Percentiles rank a stretch among this genome's conserved stretches.
Evolutionary conservation across 208 protist species (phyloP).

Genomic region (Acanthamoeba triangularis): DNA sequence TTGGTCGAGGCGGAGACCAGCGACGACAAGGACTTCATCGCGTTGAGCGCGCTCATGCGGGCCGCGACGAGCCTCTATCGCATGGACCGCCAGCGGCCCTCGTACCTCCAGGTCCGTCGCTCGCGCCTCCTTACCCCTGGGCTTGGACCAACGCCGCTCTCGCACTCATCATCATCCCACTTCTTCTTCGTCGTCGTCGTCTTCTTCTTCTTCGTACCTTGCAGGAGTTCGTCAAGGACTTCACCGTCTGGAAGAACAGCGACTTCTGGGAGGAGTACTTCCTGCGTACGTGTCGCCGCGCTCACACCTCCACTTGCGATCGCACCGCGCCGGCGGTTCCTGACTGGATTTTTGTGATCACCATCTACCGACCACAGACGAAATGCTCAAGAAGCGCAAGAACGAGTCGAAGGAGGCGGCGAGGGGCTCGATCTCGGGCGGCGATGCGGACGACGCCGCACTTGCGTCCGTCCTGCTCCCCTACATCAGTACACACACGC

Average conservation of each 20-base stretch:
- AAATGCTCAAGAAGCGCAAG: constrained; percentile 32
- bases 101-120: constrained; percentile 32
- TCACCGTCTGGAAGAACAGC: constrained; percentile 29
- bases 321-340: no score
- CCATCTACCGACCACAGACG: background rate
- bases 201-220: background rate
- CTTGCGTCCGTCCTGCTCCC: background rate
- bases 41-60: constrained; percentile 9
- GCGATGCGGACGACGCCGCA: background rate
- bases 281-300: background rate
- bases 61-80: constrained; percentile 44
- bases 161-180: no score
- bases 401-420: background rate
- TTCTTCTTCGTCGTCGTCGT: no score
- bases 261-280: constrained; percentile 67
- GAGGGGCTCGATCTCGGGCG: background rate
- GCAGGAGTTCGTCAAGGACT: constrained; percentile 58
- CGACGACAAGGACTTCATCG: constrained; percentile 24
- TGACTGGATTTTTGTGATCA: background rate
- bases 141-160: background rate
- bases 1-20: constrained; percentile 22
- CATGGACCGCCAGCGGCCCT: background rate
- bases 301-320: background rate
- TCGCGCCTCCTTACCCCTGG: background rate
- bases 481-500: background rate